These are phyloP conservation scores for Colletotrichum tabaci DNA, from an alignment of 2,329 filamentous ascomycete genomes.

Conservation along the genomic window DNA sequence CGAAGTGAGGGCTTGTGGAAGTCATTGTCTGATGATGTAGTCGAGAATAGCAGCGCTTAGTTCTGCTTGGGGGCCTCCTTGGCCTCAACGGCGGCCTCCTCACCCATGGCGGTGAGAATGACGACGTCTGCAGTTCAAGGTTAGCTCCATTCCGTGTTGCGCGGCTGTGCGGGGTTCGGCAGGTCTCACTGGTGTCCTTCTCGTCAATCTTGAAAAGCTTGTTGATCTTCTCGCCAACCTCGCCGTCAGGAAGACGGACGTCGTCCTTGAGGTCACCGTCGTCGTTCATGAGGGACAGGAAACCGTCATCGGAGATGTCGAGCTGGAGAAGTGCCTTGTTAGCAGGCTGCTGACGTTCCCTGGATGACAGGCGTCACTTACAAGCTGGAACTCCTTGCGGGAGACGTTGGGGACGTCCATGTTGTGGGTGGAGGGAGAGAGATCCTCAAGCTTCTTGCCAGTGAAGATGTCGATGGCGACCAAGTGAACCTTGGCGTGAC, in stretches of 20 bases:
- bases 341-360: conserved; percentile 30
- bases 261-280: conserved; percentile 93
- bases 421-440: conserved; percentile 97
- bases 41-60: conserved; percentile 42
- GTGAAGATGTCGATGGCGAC: conserved; percentile 99
- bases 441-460: conserved; percentile 99
- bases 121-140: conserved; percentile 77
- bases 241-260: conserved; percentile 91
- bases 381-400: conserved; percentile 93
- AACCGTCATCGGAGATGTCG: conserved; percentile 93
- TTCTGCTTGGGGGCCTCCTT: conserved; percentile 83
- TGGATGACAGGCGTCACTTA: conserved; percentile 67
- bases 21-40: conserved; percentile 39
- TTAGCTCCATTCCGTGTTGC: conserved; percentile 33
- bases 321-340: conserved; percentile 68
- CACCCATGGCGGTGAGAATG: conserved; percentile 95
- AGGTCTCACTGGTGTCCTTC: conserved; percentile 90
- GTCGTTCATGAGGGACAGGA: conserved; percentile 93
- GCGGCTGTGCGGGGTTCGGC: neutral
- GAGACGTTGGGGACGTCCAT: conserved; percentile 97
- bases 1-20: conserved; percentile 37
- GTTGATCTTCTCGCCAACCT: conserved; percentile 88
- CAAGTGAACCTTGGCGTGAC: conserved; percentile 99
- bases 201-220: conserved; percentile 85
- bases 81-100: conserved; percentile 91